Evolutionary conservation across 2,329 filamentous ascomycete genomes (phyloP).

Genomic region (Fusarium devonianum): DNA sequence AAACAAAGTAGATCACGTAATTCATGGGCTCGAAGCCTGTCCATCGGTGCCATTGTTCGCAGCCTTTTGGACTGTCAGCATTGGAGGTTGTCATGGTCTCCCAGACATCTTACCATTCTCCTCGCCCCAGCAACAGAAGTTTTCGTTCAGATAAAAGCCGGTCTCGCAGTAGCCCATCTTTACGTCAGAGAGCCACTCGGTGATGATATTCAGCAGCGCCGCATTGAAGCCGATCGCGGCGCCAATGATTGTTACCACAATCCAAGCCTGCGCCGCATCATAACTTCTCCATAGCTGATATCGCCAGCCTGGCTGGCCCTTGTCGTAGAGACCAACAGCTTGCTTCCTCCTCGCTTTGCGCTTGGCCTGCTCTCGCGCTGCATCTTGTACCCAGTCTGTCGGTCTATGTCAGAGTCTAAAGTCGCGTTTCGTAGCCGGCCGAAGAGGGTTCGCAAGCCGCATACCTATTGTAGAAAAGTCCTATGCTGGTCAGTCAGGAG

Average conservation of each 20-base stretch:
- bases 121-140: slow-evolving; percentile 97
- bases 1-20: slow-evolving; percentile 86
- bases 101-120: slow-evolving; percentile 68
- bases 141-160: slow-evolving; percentile 95
- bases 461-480: slow-evolving; percentile 94
- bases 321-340: slow-evolving; percentile 75
- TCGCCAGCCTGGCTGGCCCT: slow-evolving; percentile 76
- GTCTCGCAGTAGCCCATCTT: slow-evolving; percentile 96
- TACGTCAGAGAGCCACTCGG: slow-evolving; percentile 95
- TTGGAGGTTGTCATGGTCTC: neutral
- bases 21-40: slow-evolving; percentile 79
- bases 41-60: slow-evolving; percentile 89
- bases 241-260: slow-evolving; percentile 93
- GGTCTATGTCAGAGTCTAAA: slow-evolving; percentile 42
- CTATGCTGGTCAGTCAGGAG: slow-evolving; percentile 42
- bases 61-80: slow-evolving; percentile 61
- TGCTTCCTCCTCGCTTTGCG: slow-evolving; percentile 78
- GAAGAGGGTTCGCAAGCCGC: slow-evolving; percentile 17
- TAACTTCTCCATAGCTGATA: slow-evolving; percentile 85
- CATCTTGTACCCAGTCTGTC: slow-evolving; percentile 96
- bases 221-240: slow-evolving; percentile 93
- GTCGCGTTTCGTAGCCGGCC: slow-evolving; percentile 7
- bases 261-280: slow-evolving; percentile 96
- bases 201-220: slow-evolving; percentile 91
- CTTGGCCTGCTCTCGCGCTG: slow-evolving; percentile 84